These are phyloP conservation scores for Aspergillus brasiliensis DNA, from an alignment of 2,329 filamentous ascomycete species.

Conservation along the genomic window DNA sequence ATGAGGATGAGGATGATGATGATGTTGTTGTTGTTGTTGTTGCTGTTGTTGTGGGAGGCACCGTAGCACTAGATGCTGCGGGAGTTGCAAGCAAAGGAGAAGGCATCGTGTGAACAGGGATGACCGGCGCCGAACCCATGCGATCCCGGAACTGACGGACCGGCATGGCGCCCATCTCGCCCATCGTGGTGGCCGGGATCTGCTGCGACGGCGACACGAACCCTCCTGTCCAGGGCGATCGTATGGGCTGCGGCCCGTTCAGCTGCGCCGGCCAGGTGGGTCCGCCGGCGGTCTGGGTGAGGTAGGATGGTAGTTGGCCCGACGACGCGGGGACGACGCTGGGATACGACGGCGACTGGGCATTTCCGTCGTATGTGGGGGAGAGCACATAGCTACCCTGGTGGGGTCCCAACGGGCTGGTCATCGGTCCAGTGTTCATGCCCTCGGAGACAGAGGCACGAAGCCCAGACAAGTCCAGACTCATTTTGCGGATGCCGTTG, in stretches of 20 bases:
- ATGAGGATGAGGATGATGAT: too few relatives aligned
- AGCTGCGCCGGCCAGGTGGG: constrained; percentile 16
- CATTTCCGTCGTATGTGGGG: constrained; percentile 26
- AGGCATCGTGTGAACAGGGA: constrained; percentile 27
- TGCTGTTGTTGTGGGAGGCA: constrained; percentile 13
- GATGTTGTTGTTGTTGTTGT: constrained; percentile 12
- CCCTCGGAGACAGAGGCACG: constrained; percentile 31
- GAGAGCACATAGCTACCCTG: constrained; percentile 28
- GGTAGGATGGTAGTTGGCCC: constrained; percentile 32
- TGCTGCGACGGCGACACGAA: constrained; percentile 27
- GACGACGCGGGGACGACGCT: constrained; percentile 21
- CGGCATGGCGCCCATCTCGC: constrained; percentile 20
- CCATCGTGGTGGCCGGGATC: constrained; percentile 18
- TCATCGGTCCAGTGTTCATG: constrained; percentile 24
- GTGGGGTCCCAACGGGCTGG: constrained; percentile 28
- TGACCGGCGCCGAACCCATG: constrained; percentile 36
- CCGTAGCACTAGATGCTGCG: constrained; percentile 12
- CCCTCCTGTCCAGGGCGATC: constrained; percentile 24
- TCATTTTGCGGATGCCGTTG: constrained; percentile 38
- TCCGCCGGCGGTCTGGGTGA: constrained; percentile 18
- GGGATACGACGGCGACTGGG: constrained; percentile 28
- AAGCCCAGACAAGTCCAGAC: constrained; percentile 35
- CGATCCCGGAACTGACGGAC: constrained; percentile 36
- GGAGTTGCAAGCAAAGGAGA: constrained; percentile 4
- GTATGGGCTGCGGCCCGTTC: constrained; percentile 12